Base-by-base conservation (phyloP, 139 green algal species). In the Axilococcus clingmanii region DNA sequence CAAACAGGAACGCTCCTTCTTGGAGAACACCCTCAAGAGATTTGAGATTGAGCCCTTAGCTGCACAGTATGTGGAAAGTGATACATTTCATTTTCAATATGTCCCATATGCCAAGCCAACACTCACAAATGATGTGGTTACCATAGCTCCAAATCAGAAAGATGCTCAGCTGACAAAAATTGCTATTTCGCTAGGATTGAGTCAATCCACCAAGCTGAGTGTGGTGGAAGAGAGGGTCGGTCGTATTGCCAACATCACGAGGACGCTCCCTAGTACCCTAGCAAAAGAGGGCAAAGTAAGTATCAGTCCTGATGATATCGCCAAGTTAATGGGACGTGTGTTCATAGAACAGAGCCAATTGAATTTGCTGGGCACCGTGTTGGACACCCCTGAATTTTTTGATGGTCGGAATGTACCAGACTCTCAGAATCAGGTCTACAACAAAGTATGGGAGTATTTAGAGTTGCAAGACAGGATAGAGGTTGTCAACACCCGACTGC, bases 381-480 rank as follows among this genome's bases (percentile, higher is more conserved):
- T 85, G 40, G 75, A 85, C 69, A 85, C 75, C 16, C 75, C 75
- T 20, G 68, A 82, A 48, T 85, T 80, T 64, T 85, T 85, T 63
- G 55, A 80, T 61, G 60, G 62, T 20, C 2, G 48, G 2, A 23
- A 27, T n/a, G 27, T 61, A 33, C 15, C 14, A 1, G 56, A 57
- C 44, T 15, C 20, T 22, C 50, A 59, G 56, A 40, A 61, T 25
- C 35, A 14, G 23, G 44, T 65, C 16, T 65, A 62, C n/a, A 41
- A 65, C 33, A 29, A 72, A 22, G 72, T 79, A 22, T 83, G 68
- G 41, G 77, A 85, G 35, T 88, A 88, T 57, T 50, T 88, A 56
- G 71, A 79, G 47, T 62, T 79, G 42, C 47, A 69, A 23, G 58
- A 77, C 29, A 49, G 71, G 19, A 62, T 79, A 4, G 57, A 65